These are phyloP conservation scores for Stagonosporopsis vannaccii DNA, from an alignment of 2,329 filamentous ascomycete genomes.

Conservation along the genomic window DNA sequence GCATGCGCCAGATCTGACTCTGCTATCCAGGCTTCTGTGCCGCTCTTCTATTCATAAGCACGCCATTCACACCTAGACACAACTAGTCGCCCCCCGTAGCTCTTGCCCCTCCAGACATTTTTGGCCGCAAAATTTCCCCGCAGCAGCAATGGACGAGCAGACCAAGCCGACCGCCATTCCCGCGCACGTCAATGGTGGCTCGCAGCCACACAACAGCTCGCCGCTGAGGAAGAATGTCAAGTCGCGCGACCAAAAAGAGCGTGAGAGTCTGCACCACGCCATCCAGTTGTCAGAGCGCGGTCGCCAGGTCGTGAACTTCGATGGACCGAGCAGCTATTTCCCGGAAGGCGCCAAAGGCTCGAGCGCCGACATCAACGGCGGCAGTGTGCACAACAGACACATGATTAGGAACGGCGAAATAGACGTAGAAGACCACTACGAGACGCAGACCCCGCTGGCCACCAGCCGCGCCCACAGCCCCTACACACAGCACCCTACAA, in stretches of 20 bases:
- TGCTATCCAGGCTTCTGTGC: constrained; percentile 22
- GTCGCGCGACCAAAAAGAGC: constrained; percentile 58
- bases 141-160: constrained; percentile 33
- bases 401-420: constrained; percentile 35
- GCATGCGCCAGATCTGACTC: constrained; percentile 30
- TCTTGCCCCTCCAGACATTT: constrained; percentile 5
- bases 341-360: constrained; percentile 25
- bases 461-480: constrained; percentile 61
- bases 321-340: constrained; percentile 44
- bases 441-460: constrained; percentile 61
- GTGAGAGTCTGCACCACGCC: constrained; percentile 65
- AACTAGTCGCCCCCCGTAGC: neutral
- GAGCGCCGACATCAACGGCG: constrained; percentile 24
- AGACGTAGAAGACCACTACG: constrained; percentile 60
- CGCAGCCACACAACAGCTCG: constrained; percentile 48
- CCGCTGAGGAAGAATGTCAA: constrained; percentile 57
- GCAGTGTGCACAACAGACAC: constrained; percentile 24
- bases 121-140: constrained; percentile 17
- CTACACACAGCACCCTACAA: constrained; percentile 58
- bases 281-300: constrained; percentile 65
- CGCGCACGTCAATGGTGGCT: constrained; percentile 62
- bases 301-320: constrained; percentile 56
- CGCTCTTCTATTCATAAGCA: constrained; percentile 15
- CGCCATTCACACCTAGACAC: constrained; percentile 7
- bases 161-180: constrained; percentile 62